Evolutionary conservation across 2,329 filamentous ascomycete genomes (phyloP).

Genomic region (Xylariales sp.): DNA sequence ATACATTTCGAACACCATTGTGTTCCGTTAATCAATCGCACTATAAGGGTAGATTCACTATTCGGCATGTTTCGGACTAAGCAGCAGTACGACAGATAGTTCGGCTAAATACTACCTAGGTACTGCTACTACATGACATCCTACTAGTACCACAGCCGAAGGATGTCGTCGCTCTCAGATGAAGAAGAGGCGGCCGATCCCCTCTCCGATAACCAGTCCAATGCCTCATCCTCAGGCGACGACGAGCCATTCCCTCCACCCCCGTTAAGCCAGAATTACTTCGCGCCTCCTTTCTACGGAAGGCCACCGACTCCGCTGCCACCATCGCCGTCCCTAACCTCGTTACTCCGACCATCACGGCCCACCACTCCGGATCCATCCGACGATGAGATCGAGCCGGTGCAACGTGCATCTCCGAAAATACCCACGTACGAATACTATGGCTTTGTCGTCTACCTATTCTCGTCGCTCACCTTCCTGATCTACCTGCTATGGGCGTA

Average conservation of each 20-base stretch:
- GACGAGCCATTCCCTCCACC: constrained; percentile 55
- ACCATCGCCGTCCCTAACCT: constrained; percentile 91
- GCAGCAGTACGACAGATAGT: not conserved
- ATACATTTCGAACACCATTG: not conserved
- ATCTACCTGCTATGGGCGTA: constrained; percentile 85
- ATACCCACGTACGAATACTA: constrained; percentile 99
- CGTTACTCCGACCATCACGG: constrained; percentile 87
- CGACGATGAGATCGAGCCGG: constrained; percentile 82
- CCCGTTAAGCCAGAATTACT: constrained; percentile 65
- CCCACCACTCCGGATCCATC: constrained; percentile 93
- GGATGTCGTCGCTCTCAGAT: constrained; percentile 46
- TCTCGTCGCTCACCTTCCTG: constrained; percentile 83
- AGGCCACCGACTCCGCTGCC: constrained; percentile 94
- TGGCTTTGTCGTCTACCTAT: constrained; percentile 95
- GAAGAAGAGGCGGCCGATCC: constrained; percentile 41
- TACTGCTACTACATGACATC: not conserved
- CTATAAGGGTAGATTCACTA: not conserved
- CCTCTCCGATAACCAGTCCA: constrained; percentile 47
- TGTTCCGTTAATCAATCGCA: not conserved
- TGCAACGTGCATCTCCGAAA: constrained; percentile 87
- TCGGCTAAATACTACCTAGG: not conserved
- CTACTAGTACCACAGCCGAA: not conserved
- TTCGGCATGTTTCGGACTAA: not conserved
- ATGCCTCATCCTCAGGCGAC: constrained; percentile 47
- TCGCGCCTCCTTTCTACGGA: constrained; percentile 92